Evolutionary conservation across 257 asterid species (phyloP), one percentile per base, ranked within the genome.

Genomic region (Fraxinus excelsior): DNA sequence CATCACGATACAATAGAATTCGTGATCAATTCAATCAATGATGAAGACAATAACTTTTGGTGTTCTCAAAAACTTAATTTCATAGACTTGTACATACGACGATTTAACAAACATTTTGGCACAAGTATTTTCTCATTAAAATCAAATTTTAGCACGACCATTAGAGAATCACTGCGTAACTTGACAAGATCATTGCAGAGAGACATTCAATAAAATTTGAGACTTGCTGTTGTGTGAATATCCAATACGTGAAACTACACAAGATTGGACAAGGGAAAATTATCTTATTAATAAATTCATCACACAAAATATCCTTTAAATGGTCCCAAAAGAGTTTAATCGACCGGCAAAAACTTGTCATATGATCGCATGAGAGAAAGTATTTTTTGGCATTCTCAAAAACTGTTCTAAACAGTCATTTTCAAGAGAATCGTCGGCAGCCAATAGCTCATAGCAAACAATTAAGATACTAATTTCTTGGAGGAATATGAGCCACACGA

Each of bases 351-450:
- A 46, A 46, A 16, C 51, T 46, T 16, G 58, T 46, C 58, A 44
- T 44, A 13, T 13, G 1, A 44, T 2, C n/a, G 14, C 56, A 40
- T 40, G 21, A 7, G n/a, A 21, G 23, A 21, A 18, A 56, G 56
- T 46, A 14, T 56, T 56, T 9, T 6, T 53, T 19, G 21, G 25
- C 65, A 56, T n/a, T 56, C 26, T 58, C 13, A 10, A 10, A 58
- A 58, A 58, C 66, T 21, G 31, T 58, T n/a, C 23, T 7, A 46
- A 28, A 65, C 60, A 51, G 31, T 37, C 53, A 23, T 25, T 58
- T 35, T 74, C 26, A n/a, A 73, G 14, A 72, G 56, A 56, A 34
- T 29, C 53, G 79, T 75, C 67, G 73, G 73, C 67, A 75, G 25
- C 62, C 53, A 56, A 7, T 38, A 14, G 34, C 21, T 72, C 5